Conservation (phyloP, 2,329 filamentous ascomycete genomes). For the Grosmannia serpens region DNA sequence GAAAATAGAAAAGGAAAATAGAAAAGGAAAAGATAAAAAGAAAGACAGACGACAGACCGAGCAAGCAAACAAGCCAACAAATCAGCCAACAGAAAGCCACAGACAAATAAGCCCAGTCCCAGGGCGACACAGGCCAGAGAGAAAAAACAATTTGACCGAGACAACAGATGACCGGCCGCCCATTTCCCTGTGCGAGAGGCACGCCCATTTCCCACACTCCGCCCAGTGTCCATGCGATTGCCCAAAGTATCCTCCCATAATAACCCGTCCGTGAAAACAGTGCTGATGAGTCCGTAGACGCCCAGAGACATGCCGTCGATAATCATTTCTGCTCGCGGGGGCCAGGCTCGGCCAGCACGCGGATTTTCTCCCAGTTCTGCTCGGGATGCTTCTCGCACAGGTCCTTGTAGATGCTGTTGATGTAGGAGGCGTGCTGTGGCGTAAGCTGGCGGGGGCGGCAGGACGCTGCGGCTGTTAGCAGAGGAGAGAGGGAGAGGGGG, state of each 20-base stretch:
- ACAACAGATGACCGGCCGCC: neutral
- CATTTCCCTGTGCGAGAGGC: neutral
- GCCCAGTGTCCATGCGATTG: no score
- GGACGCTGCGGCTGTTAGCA: neutral
- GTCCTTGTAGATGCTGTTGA: conserved; percentile 3
- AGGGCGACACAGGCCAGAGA: no score
- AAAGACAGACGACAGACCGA: neutral
- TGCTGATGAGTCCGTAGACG: no score
- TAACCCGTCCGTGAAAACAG: no score
- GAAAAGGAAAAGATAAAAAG: neutral
- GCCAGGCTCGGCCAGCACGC: neutral
- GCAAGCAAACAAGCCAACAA: neutral
- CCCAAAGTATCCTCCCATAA: no score
- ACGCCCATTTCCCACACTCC: neutral
- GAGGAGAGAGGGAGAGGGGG: neutral
- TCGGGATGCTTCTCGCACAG: conserved; percentile 1
- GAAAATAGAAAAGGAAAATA: neutral
- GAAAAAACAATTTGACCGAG: neutral
- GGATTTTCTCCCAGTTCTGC: conserved; percentile 2
- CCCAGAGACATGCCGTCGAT: neutral
- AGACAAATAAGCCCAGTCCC: no score
- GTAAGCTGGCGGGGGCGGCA: neutral
- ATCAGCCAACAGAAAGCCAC: neutral
- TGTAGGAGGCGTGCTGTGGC: neutral
- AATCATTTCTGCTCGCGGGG: neutral